Evolutionary conservation across 441 rosid species (phyloP).

Genomic region (Erodium moschatum): DNA sequence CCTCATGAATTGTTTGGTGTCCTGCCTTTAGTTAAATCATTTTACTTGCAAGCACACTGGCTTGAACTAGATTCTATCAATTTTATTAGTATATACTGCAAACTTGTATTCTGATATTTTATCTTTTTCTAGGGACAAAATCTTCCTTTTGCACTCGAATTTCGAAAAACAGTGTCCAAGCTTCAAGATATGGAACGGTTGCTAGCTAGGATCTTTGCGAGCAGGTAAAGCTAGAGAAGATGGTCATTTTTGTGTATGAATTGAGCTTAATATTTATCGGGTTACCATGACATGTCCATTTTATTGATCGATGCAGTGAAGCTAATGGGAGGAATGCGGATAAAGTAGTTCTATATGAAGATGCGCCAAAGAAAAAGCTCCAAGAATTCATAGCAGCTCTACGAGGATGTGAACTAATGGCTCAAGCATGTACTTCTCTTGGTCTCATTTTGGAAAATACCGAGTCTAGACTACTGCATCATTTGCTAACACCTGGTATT

Average conservation of each 20-base stretch:
- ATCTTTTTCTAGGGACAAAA: constrained; percentile 56
- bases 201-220: constrained; percentile 72
- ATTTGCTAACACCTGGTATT: constrained; percentile 70
- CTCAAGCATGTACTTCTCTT: constrained; percentile 68
- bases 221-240: constrained; percentile 48
- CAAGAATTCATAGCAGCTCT: constrained; percentile 80
- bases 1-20: neutral
- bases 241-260: constrained; percentile 7
- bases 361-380: constrained; percentile 81
- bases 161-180: constrained; percentile 61
- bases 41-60: neutral
- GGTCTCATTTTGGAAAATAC: constrained; percentile 55
- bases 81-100: neutral
- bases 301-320: constrained; percentile 46
- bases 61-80: neutral
- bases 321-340: constrained; percentile 87
- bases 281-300: neutral
- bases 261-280: neutral
- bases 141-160: constrained; percentile 55
- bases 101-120: neutral
- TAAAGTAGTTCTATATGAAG: constrained; percentile 82
- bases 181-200: constrained; percentile 97
- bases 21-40: neutral
- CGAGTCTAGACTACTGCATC: constrained; percentile 52
- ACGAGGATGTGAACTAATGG: constrained; percentile 79